Evolutionary conservation across 108 stramenopile species (phyloP).

Genomic region (Cyclotella kingstonii): DNA sequence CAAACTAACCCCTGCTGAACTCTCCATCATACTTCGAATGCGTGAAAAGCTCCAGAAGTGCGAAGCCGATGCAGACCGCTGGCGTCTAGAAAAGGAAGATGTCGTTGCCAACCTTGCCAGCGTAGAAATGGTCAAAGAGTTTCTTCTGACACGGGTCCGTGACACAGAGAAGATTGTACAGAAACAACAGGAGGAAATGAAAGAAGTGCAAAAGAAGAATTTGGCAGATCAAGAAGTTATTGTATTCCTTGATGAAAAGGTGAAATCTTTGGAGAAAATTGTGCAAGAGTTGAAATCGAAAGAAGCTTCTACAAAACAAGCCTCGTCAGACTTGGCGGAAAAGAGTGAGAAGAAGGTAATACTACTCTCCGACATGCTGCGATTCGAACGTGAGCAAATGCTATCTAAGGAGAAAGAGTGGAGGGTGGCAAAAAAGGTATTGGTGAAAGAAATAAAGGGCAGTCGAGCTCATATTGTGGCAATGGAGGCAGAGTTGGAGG

Average conservation of each 20-base stretch:
- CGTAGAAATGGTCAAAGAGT: constrained; percentile 75
- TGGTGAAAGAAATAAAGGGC: constrained; percentile 86
- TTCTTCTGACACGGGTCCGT: constrained; percentile 66
- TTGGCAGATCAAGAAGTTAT: constrained; percentile 89
- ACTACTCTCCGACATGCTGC: constrained; percentile 75
- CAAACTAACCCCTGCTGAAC: constrained; percentile 76
- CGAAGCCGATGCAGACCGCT: constrained; percentile 51
- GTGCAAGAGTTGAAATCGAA: constrained; percentile 43
- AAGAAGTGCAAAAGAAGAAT: constrained; percentile 61
- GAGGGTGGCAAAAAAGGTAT: constrained; percentile 76
- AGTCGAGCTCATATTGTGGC: constrained; percentile 70
- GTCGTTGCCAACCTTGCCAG: constrained; percentile 69
- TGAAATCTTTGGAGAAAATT: constrained; percentile 67
- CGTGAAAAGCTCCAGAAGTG: constrained; percentile 61
- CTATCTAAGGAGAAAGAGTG: constrained; percentile 69
- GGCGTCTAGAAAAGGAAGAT: constrained; percentile 61
- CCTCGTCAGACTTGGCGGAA: constrained; percentile 36
- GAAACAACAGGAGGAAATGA: constrained; percentile 49
- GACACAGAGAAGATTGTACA: constrained; percentile 61
- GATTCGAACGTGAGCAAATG: constrained; percentile 74
- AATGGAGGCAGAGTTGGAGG: constrained; percentile 79
- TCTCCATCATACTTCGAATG: constrained; percentile 84
- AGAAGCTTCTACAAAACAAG: constrained; percentile 27
- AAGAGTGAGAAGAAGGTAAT: constrained; percentile 61
- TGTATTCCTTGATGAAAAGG: constrained; percentile 81